These are phyloP conservation scores for Amaranthus cruentus DNA, from an alignment of 148 eudicot genomes.

Conservation along the genomic window DNA sequence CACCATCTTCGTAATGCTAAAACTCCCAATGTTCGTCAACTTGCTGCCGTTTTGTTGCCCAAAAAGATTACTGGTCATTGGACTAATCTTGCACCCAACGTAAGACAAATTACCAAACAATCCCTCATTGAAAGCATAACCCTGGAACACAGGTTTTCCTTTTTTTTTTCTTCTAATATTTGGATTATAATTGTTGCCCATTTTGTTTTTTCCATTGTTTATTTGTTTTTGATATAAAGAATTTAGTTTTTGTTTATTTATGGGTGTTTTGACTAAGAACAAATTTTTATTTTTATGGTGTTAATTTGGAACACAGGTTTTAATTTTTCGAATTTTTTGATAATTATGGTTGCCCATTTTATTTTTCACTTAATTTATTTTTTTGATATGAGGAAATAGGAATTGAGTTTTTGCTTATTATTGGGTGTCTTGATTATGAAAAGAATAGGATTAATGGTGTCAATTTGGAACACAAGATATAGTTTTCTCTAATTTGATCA, in stretches of 20 bases:
- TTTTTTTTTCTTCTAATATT: not conserved
- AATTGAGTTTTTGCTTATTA: too few relatives aligned
- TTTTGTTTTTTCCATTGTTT: not conserved
- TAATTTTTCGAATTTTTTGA: not conserved
- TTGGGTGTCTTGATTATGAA: too few relatives aligned
- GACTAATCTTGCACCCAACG: slow-evolving; percentile 62
- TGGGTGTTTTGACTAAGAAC: not conserved
- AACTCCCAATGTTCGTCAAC: slow-evolving; percentile 91
- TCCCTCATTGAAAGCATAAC: slow-evolving; percentile 92
- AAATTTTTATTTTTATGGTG: not conserved
- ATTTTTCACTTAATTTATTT: too few relatives aligned
- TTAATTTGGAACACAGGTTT: not conserved
- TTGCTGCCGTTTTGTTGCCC: slow-evolving; percentile 85
- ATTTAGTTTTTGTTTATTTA: not conserved
- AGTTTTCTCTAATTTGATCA: too few relatives aligned
- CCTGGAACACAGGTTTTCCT: slow-evolving; percentile 64
- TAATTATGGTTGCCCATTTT: too few relatives aligned
- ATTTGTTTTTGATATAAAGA: not conserved
- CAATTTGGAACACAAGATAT: too few relatives aligned
- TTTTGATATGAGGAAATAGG: too few relatives aligned
- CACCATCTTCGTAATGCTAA: slow-evolving; percentile 95
- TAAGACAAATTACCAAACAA: slow-evolving; percentile 71
- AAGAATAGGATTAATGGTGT: too few relatives aligned
- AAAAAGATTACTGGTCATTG: slow-evolving; percentile 99
- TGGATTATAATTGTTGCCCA: not conserved